Evolutionary conservation across 768 basidiomycete genomes (phyloP).

Genomic region (Myochromella boudieri): DNA sequence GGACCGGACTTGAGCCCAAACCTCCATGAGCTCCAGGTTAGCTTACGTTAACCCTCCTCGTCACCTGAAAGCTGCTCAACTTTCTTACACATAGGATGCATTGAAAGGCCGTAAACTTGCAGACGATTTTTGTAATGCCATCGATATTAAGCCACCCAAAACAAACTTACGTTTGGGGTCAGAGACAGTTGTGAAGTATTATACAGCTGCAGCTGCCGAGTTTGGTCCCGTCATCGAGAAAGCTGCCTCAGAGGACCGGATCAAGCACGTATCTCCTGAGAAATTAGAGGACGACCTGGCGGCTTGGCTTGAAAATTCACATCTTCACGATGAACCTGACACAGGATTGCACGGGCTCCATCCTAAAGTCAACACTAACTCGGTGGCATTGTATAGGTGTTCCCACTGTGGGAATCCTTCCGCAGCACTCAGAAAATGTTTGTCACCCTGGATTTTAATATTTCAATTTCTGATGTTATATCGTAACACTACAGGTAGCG

Average conservation of each 20-base stretch:
- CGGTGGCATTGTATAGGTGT: slow-evolving; percentile 56
- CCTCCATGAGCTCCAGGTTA: slow-evolving; percentile 51
- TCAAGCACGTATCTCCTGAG: slow-evolving; percentile 28
- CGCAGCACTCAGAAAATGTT: slow-evolving; percentile 53
- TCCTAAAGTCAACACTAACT: slow-evolving; percentile 46
- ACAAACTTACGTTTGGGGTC: slow-evolving; percentile 55
- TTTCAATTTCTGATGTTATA: not conserved
- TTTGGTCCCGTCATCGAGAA: slow-evolving; percentile 45
- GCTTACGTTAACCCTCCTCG: no score
- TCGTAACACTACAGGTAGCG: slow-evolving; percentile 17
- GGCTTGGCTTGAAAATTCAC: slow-evolving; percentile 17
- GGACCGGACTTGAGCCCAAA: slow-evolving; percentile 50
- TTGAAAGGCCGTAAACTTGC: slow-evolving; percentile 46
- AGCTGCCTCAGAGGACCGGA: slow-evolving; percentile 25
- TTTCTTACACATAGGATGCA: slow-evolving; percentile 28
- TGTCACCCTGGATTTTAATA: slow-evolving; percentile 10
- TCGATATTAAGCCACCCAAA: slow-evolving; percentile 45
- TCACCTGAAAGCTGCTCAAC: slow-evolving; percentile 1
- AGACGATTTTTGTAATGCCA: slow-evolving; percentile 49
- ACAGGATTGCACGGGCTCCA: slow-evolving; percentile 32
- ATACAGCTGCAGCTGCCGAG: slow-evolving; percentile 41
- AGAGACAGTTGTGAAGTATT: slow-evolving; percentile 47
- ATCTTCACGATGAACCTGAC: slow-evolving; percentile 29
- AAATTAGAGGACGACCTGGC: slow-evolving; percentile 54
- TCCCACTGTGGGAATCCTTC: slow-evolving; percentile 68